These are phyloP conservation scores for Diaporthe australafricana DNA, from an alignment of 2,329 filamentous ascomycete species.

Conservation along the genomic window DNA sequence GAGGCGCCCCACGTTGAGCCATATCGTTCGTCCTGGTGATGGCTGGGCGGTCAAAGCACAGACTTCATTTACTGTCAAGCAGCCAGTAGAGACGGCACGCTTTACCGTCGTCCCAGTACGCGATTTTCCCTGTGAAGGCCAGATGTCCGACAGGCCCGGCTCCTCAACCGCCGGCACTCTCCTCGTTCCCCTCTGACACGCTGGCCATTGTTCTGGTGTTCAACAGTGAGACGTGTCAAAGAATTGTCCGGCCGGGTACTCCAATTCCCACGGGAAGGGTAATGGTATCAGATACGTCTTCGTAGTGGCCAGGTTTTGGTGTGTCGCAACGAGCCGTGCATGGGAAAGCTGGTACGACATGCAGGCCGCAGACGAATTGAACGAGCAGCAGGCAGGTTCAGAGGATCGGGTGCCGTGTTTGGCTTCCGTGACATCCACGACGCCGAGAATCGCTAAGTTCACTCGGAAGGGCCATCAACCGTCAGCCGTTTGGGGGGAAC, in stretches of 20 bases:
- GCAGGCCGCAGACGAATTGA: slow-evolving; percentile 26
- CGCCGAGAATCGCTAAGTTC: neutral
- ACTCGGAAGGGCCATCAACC: neutral
- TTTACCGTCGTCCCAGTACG: neutral
- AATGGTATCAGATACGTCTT: slow-evolving; percentile 27
- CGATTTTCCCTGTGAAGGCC: neutral
- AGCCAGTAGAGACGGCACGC: neutral
- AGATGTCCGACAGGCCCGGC: neutral
- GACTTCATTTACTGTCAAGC: neutral
- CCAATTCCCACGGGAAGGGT: slow-evolving; percentile 32
- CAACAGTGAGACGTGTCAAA: slow-evolving; percentile 30
- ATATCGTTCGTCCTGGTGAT: neutral
- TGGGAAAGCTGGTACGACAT: slow-evolving; percentile 33
- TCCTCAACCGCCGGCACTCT: neutral
- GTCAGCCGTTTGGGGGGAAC: neutral
- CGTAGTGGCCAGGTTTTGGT: slow-evolving; percentile 34
- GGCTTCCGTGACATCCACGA: neutral
- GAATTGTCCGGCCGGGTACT: slow-evolving; percentile 23
- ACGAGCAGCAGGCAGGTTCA: slow-evolving; percentile 12
- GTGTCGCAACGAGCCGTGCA: slow-evolving; percentile 31
- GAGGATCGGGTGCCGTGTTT: neutral
- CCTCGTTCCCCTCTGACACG: neutral
- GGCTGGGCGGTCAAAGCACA: neutral
- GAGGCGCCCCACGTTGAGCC: slow-evolving; percentile 1
- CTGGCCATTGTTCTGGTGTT: neutral